phyloP scores from a whole-genome alignment of 2,329 filamentous ascomycete species.

The Fusarium chlamydosporum region DNA sequence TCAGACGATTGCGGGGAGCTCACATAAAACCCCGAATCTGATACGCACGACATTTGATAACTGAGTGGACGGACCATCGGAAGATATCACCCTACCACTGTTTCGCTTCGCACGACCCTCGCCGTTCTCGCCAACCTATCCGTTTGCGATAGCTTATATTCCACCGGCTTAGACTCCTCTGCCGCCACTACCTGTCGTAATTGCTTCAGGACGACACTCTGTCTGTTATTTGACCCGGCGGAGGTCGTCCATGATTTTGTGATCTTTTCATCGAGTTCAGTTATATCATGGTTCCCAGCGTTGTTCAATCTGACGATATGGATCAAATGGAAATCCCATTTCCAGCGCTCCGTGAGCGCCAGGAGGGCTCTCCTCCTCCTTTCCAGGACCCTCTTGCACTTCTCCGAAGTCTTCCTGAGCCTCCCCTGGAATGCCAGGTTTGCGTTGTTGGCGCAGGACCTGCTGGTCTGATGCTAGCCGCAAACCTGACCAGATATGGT shows the following conservation, averaged over 20 bases:
- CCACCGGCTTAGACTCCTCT: slow-evolving; percentile 12
- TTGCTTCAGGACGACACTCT: slow-evolving; percentile 48
- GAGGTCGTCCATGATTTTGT: slow-evolving; percentile 52
- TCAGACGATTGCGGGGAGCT: slow-evolving; percentile 33
- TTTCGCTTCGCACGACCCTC: slow-evolving; percentile 35
- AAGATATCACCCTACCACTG: slow-evolving; percentile 34
- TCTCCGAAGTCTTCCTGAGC: slow-evolving; percentile 63
- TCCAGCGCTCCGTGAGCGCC: slow-evolving; percentile 46
- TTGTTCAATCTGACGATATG: slow-evolving; percentile 53
- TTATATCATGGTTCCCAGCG: slow-evolving; percentile 53
- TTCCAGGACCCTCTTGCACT: slow-evolving; percentile 63
- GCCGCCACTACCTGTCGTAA: slow-evolving; percentile 27
- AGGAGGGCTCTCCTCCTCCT: slow-evolving; percentile 53
- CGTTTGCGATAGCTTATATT: slow-evolving; percentile 20
- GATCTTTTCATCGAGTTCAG: slow-evolving; percentile 24
- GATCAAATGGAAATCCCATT: slow-evolving; percentile 48
- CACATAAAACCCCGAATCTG: slow-evolving; percentile 38
- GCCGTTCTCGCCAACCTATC: slow-evolving; percentile 32
- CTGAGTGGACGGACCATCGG: slow-evolving; percentile 42
- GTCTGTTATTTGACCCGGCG: slow-evolving; percentile 41
- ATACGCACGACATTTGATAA: slow-evolving; percentile 42
- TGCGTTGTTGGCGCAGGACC: slow-evolving; percentile 70
- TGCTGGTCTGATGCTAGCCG: slow-evolving; percentile 69
- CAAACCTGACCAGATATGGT: slow-evolving; percentile 73
- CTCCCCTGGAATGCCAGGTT: slow-evolving; percentile 63